Conservation (phyloP, 306 rosid species). For the Cicer judaicum region DNA sequence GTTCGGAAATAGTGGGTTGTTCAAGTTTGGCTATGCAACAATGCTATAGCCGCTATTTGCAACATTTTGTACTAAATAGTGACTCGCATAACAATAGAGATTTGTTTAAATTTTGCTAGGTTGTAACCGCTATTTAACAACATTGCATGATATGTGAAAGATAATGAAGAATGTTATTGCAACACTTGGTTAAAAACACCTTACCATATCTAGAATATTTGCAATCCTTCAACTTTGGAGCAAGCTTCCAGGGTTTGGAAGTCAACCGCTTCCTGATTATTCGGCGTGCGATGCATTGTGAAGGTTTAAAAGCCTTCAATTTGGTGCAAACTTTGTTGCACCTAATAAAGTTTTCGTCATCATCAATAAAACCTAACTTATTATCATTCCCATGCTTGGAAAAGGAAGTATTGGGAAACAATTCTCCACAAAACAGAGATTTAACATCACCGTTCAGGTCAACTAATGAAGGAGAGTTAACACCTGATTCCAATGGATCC, state of each 20-base stretch:
- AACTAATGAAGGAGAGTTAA: conserved; percentile 52
- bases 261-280: conserved; percentile 74
- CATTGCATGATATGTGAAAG: conserved; percentile 11
- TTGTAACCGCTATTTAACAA: too few relatives aligned
- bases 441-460: conserved; percentile 51
- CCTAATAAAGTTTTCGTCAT: conserved; percentile 77
- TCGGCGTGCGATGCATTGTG: conserved; percentile 57
- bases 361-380: conserved; percentile 83
- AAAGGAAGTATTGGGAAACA: conserved; percentile 61
- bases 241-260: conserved; percentile 78
- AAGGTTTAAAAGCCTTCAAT: conserved; percentile 63
- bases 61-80: too few relatives aligned
- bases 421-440: conserved; percentile 52
- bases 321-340: conserved; percentile 65
- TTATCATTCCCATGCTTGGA: conserved; percentile 62
- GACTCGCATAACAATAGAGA: too few relatives aligned
- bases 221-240: conserved; percentile 83
- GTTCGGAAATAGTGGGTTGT: too few relatives aligned
- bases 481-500: conserved; percentile 51
- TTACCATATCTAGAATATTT: conserved; percentile 74
- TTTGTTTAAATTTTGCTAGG: too few relatives aligned
- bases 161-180: conserved; percentile 16
- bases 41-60: too few relatives aligned
- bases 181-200: conserved; percentile 32
- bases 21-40: too few relatives aligned